A percentile compares a stretch with the other conserved stretches of the same genome.
phyloP scores from a whole-genome alignment of 768 basidiomycete genomes.

The Suillus fuscotomentosus region DNA sequence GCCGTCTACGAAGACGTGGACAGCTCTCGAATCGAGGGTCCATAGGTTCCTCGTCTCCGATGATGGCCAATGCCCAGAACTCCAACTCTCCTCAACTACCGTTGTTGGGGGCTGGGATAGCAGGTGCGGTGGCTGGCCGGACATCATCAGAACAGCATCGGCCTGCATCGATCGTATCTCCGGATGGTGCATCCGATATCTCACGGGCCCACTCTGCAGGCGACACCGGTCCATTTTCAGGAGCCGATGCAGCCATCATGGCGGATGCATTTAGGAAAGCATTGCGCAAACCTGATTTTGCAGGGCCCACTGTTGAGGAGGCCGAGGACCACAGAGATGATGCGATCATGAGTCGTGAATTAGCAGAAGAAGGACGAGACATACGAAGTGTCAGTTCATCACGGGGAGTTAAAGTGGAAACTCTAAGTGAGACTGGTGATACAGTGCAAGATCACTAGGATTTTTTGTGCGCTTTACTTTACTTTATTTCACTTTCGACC shows the following conservation, averaged over 20 bases:
- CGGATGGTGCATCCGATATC: constrained; percentile 74
- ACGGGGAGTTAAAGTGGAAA: constrained; percentile 77
- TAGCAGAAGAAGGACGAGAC: constrained; percentile 89
- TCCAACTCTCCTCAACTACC: constrained; percentile 46
- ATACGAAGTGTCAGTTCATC: constrained; percentile 81
- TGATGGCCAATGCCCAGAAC: constrained; percentile 67
- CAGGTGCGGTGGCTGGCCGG: constrained; percentile 30
- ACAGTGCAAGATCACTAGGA: constrained; percentile 44
- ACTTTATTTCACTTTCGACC: constrained; percentile 33
- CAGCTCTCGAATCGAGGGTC: constrained; percentile 61
- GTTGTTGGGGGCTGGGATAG: constrained; percentile 36
- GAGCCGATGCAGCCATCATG: constrained; percentile 89
- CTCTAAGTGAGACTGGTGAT: constrained; percentile 50
- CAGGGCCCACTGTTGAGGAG: constrained; percentile 67
- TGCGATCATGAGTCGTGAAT: constrained; percentile 57
- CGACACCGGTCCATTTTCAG: constrained; percentile 72
- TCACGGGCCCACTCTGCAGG: constrained; percentile 59
- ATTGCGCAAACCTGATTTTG: constrained; percentile 86
- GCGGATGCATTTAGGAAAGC: constrained; percentile 90
- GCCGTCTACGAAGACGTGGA: constrained; percentile 57
- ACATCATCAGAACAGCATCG: constrained; percentile 32
- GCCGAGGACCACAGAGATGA: constrained; percentile 42
- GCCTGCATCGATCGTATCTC: constrained; percentile 43
- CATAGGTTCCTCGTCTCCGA: constrained; percentile 78
- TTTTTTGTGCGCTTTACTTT: constrained; percentile 33